A percentile compares a stretch with the other conserved stretches of the same genome.
Conservation (phyloP, 73 alveolate species). For the Durusdinium trenchii region DNA sequence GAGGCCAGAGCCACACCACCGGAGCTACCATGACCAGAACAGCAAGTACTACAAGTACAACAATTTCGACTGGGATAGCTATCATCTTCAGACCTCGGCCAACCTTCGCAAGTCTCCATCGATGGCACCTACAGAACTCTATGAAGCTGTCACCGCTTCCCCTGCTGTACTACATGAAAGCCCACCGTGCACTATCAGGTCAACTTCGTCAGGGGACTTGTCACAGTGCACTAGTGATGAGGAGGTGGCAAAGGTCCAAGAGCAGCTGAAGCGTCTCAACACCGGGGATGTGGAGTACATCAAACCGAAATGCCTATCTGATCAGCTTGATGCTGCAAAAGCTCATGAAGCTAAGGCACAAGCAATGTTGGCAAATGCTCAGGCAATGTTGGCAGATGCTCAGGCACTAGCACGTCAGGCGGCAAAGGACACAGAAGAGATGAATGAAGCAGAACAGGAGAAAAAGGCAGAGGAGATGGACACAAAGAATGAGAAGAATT, state of each 20-base stretch:
- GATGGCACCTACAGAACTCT: too few species aligned
- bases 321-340: neutral
- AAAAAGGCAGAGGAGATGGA: neutral
- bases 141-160: neutral
- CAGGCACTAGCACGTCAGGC: neutral
- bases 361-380: neutral
- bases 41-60: neutral
- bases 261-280: neutral
- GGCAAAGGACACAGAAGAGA: neutral
- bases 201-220: neutral
- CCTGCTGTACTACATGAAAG: neutral
- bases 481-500: neutral
- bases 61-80: neutral
- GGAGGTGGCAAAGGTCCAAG: neutral
- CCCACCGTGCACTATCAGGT: neutral
- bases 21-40: neutral
- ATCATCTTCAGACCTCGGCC: too few species aligned
- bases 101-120: too few species aligned
- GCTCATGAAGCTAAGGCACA: neutral
- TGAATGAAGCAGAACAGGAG: neutral
- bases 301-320: neutral
- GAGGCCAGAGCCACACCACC: neutral
- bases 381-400: neutral
- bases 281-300: neutral
- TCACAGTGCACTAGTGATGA: neutral